phyloP scores from a whole-genome alignment of 495 filamentous ascomycete genomes.

The Daldinia grandis region DNA sequence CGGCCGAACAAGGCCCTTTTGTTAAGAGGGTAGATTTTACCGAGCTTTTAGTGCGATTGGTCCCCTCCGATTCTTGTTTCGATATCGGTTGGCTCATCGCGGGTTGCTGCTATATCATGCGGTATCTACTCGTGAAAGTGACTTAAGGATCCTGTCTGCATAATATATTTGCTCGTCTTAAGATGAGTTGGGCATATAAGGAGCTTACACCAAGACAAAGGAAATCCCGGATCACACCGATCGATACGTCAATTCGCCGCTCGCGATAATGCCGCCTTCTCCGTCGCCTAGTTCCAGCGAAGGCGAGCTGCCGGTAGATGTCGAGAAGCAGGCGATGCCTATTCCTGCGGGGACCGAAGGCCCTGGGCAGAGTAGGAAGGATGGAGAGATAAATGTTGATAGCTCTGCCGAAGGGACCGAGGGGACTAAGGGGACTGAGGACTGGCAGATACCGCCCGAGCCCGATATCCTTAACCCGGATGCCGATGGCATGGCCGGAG shows the following conservation, averaged over 20 bases:
- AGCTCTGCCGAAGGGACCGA: constrained; percentile 12
- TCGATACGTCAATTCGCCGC: not conserved
- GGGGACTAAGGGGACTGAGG: constrained; percentile 10
- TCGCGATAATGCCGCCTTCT: constrained; percentile 28
- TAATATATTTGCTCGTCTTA: not conserved
- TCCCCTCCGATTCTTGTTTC: not conserved
- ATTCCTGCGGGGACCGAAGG: not conserved
- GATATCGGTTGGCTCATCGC: not conserved
- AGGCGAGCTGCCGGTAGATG: constrained; percentile 36
- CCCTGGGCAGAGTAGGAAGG: not conserved
- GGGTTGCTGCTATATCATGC: not conserved
- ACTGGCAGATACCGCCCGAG: constrained; percentile 38
- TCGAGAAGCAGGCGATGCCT: constrained; percentile 34
- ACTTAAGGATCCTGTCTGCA: not conserved
- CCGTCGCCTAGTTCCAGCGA: constrained; percentile 35
- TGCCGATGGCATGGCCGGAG: constrained; percentile 42
- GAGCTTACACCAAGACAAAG: not conserved
- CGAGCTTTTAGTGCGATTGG: not conserved
- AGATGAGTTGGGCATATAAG: not conserved
- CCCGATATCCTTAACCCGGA: constrained; percentile 39
- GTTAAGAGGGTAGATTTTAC: not conserved
- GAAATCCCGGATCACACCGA: not conserved
- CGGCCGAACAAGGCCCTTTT: not conserved
- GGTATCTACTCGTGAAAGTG: not conserved
- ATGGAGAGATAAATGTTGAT: constrained; percentile 7